Conservation (phyloP, 225 moss, liverwort and hornwort genomes). For the Anthoceros angustus region DNA sequence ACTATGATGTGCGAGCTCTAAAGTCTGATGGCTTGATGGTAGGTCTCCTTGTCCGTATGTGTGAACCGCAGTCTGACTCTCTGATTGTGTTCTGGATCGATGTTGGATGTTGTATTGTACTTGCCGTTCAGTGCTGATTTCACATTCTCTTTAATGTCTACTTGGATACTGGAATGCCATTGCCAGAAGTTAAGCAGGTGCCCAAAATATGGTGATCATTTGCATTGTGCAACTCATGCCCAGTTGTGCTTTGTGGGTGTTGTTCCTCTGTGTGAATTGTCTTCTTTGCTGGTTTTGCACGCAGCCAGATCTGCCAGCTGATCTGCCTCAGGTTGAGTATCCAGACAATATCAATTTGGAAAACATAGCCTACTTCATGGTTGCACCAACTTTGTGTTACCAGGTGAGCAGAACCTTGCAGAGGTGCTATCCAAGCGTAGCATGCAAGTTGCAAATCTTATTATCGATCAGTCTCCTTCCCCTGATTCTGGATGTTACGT, state of each 20-base stretch:
- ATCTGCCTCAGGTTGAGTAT: constrained; percentile 29
- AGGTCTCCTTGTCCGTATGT: neutral
- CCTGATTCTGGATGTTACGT: neutral
- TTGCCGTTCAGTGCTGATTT: no score
- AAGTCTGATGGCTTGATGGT: constrained; percentile 38
- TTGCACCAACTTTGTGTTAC: constrained; percentile 90
- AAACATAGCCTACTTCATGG: constrained; percentile 67
- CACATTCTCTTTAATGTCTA: neutral
- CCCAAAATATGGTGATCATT: neutral
- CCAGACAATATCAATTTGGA: constrained; percentile 55
- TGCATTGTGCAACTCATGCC: neutral
- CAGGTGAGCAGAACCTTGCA: constrained; percentile 28
- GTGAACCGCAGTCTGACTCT: neutral
- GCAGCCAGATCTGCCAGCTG: constrained; percentile 42
- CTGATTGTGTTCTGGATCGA: no score
- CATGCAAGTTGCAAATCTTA: neutral
- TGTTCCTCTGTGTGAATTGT: neutral
- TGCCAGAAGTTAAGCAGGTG: neutral
- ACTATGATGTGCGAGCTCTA: constrained; percentile 42
- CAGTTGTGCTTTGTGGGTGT: neutral
- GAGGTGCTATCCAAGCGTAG: neutral
- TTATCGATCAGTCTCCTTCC: neutral
- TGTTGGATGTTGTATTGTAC: no score
- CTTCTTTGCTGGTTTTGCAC: constrained; percentile 4
- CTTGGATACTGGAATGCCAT: neutral